Conservation (phyloP, 1,139 yeast species). For the Fermentozyma sake region DNA sequence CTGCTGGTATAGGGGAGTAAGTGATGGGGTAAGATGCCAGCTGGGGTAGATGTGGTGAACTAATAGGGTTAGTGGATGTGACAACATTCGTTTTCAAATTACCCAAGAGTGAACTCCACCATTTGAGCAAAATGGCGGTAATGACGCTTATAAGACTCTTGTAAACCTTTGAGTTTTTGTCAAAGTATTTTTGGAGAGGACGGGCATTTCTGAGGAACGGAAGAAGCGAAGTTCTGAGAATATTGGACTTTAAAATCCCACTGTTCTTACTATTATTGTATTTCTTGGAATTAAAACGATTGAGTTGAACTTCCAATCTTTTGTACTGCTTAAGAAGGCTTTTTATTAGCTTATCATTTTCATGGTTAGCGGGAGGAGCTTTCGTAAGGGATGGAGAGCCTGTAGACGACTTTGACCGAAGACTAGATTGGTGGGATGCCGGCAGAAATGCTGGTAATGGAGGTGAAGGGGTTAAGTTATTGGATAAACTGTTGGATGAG, state of each 20-base stretch:
- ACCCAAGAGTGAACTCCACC: conserved; percentile 64
- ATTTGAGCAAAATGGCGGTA: conserved; percentile 43
- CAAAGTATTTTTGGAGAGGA: conserved; percentile 21
- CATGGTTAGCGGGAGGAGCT: conserved; percentile 6
- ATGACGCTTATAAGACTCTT: conserved; percentile 33
- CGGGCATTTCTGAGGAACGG: conserved; percentile 51
- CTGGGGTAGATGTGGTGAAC: conserved; percentile 1
- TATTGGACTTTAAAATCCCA: conserved; percentile 58
- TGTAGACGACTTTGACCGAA: conserved; percentile 2
- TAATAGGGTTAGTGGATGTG: conserved; percentile 14
- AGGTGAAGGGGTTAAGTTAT: too few relatives aligned
- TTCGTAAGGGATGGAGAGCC: conserved; percentile 1
- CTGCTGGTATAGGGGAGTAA: conserved; percentile 14
- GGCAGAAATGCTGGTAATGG: conserved; percentile 6
- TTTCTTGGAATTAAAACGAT: conserved; percentile 40
- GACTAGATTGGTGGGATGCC: conserved; percentile 1
- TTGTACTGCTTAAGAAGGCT: conserved; percentile 35
- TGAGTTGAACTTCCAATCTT: conserved; percentile 39
- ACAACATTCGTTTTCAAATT: conserved; percentile 14
- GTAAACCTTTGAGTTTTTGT: conserved; percentile 23
- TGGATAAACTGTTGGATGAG: too few relatives aligned
- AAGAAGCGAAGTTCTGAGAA: conserved; percentile 59
- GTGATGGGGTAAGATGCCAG: too few relatives aligned
- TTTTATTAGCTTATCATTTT: conserved; percentile 26
- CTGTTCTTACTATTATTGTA: conserved; percentile 29